These are phyloP conservation scores for Kalaharituber pfeilii DNA, from an alignment of 2,329 filamentous ascomycete species.

Conservation along the genomic window DNA sequence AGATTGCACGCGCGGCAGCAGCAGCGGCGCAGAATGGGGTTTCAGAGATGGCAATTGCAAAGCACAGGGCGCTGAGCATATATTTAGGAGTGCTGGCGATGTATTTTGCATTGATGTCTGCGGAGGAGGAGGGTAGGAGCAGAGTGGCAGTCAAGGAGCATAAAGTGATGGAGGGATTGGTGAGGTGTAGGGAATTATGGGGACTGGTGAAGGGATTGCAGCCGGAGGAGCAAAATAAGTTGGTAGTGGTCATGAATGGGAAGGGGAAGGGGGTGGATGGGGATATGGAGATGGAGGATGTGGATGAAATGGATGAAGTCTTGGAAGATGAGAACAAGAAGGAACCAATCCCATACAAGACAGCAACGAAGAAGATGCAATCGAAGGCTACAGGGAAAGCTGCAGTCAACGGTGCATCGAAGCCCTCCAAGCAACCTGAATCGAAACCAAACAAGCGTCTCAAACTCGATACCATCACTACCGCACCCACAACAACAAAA, in stretches of 20 bases:
- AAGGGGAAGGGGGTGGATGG: conserved; percentile 23
- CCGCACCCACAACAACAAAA: neutral
- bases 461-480: neutral
- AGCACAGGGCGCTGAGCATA: conserved; percentile 63
- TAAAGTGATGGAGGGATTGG: conserved; percentile 69
- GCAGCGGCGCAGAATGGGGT: conserved; percentile 34
- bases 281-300: conserved; percentile 11
- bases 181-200: conserved; percentile 71
- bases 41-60: conserved; percentile 46
- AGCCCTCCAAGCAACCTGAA: conserved; percentile 15
- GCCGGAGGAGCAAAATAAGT: conserved; percentile 24
- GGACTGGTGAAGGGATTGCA: conserved; percentile 49
- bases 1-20: conserved; percentile 40
- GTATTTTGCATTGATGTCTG: conserved; percentile 77
- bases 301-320: conserved; percentile 9
- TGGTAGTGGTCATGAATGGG: conserved; percentile 27
- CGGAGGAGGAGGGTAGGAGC: conserved; percentile 7
- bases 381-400: conserved; percentile 33
- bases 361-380: conserved; percentile 47
- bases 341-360: conserved; percentile 20
- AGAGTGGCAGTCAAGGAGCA: conserved; percentile 67
- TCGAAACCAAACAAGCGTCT: conserved; percentile 14
- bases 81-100: conserved; percentile 77
- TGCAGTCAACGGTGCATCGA: neutral
- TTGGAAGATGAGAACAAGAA: conserved; percentile 29